These are phyloP conservation scores for Botrytis elliptica DNA, from an alignment of 2,329 filamentous ascomycete genomes.

Conservation along the genomic window DNA sequence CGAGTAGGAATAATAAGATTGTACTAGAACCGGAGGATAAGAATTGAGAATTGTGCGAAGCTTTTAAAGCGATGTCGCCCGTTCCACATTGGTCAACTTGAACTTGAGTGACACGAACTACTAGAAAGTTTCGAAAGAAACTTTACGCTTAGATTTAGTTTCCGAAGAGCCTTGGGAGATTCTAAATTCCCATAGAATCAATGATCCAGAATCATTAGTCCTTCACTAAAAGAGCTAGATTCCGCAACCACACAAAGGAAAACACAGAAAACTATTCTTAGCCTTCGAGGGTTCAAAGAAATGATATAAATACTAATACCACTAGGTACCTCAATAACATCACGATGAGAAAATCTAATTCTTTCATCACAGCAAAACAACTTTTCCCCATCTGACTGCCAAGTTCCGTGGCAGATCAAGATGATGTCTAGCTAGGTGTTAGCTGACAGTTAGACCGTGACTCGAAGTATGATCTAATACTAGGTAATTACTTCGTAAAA, in stretches of 20 bases:
- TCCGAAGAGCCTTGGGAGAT: background rate
- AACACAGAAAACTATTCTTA: background rate
- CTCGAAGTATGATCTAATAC: background rate
- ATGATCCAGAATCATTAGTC: background rate
- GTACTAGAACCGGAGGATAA: background rate
- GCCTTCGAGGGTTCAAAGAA: background rate
- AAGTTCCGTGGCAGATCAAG: background rate
- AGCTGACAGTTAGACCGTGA: background rate
- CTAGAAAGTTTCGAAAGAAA: background rate
- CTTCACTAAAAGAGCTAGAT: background rate
- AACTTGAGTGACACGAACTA: background rate
- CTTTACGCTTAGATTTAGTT: background rate
- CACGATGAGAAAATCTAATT: background rate
- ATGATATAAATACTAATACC: background rate
- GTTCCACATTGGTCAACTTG: background rate
- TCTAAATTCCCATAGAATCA: no score
- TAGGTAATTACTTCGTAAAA: background rate
- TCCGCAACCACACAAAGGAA: background rate
- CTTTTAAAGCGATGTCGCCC: background rate
- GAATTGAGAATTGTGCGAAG: background rate
- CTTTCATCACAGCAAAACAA: background rate
- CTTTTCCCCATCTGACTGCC: no score
- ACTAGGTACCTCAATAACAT: conserved; percentile 1
- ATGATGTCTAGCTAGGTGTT: background rate
- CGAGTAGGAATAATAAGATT: background rate